These are phyloP conservation scores for Apiospora aurea DNA, from an alignment of 2,329 filamentous ascomycete genomes.

Conservation along the genomic window DNA sequence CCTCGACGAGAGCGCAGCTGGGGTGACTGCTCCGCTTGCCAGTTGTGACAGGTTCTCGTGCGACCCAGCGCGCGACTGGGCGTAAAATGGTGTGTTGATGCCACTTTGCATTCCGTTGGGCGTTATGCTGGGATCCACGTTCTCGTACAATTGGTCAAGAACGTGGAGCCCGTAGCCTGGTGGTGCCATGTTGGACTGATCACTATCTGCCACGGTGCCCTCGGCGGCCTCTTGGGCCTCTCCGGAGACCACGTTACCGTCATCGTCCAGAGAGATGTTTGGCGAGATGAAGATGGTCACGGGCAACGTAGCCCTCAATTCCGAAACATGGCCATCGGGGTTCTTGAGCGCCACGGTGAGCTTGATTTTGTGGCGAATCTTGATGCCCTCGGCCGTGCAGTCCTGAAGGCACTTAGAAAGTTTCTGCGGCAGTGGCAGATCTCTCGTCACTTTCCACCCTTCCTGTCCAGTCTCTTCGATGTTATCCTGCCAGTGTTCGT, in stretches of 20 bases:
- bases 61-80: constrained; percentile 76
- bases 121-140: constrained; percentile 80
- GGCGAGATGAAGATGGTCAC: constrained; percentile 96
- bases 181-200: constrained; percentile 75
- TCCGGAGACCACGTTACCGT: constrained; percentile 77
- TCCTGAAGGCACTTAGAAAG: constrained; percentile 88
- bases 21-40: constrained; percentile 51
- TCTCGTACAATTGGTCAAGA: constrained; percentile 89
- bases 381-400: constrained; percentile 87
- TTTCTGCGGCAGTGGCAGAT: constrained; percentile 77
- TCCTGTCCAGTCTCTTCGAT: constrained; percentile 73
- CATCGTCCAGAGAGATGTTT: constrained; percentile 85
- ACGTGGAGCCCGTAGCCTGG: constrained; percentile 91
- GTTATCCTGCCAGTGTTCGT: constrained; percentile 73
- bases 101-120: constrained; percentile 70
- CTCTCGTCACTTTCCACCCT: constrained; percentile 68
- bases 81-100: constrained; percentile 82
- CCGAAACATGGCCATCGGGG: constrained; percentile 91
- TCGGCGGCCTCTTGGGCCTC: constrained; percentile 56
- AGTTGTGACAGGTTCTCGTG: constrained; percentile 77
- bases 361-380: constrained; percentile 90
- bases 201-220: constrained; percentile 50
- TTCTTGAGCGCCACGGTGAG: constrained; percentile 91
- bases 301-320: constrained; percentile 88
- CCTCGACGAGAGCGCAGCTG: constrained; percentile 66